Conservation (phyloP, 768 basidiomycete genomes). For the Tylopilus sp. region DNA sequence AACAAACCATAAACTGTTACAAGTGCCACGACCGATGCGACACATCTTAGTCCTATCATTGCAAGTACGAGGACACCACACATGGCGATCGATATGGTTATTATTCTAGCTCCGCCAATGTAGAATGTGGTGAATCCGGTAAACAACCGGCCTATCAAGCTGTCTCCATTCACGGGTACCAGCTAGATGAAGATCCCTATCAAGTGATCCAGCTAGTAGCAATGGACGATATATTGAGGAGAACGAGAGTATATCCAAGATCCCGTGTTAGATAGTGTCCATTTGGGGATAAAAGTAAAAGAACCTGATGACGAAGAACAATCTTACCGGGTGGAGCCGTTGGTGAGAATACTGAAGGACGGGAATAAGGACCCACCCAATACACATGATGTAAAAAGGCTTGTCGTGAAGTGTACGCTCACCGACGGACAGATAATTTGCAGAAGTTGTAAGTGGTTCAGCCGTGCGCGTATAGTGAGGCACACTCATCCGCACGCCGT, state of each 20-base stretch:
- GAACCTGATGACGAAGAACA: constrained; percentile 33
- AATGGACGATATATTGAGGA: constrained; percentile 40
- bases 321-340: constrained; percentile 4
- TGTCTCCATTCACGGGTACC: constrained; percentile 49
- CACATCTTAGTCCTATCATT: constrained; percentile 37
- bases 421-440: constrained; percentile 15
- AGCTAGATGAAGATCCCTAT: constrained; percentile 31
- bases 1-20: constrained; percentile 47
- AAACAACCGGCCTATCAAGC: constrained; percentile 49
- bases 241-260: constrained; percentile 46
- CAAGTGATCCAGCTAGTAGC: neutral
- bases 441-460: constrained; percentile 29
- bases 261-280: constrained; percentile 45
- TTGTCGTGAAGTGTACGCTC: constrained; percentile 14
- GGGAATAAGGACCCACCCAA: constrained; percentile 18
- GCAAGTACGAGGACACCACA: constrained; percentile 40
- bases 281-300: constrained; percentile 58
- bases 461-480: constrained; percentile 36
- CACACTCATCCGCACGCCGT: constrained; percentile 49
- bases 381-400: constrained; percentile 15
- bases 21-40: constrained; percentile 36
- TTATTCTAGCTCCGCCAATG: constrained; percentile 42
- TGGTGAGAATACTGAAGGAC: neutral
- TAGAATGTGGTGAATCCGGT: constrained; percentile 41
- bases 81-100: constrained; percentile 32